A percentile compares a stretch with the other conserved stretches of the same genome.
phyloP scores from a whole-genome alignment of 257 asterid genomes.

The Capsicum pubescens region DNA sequence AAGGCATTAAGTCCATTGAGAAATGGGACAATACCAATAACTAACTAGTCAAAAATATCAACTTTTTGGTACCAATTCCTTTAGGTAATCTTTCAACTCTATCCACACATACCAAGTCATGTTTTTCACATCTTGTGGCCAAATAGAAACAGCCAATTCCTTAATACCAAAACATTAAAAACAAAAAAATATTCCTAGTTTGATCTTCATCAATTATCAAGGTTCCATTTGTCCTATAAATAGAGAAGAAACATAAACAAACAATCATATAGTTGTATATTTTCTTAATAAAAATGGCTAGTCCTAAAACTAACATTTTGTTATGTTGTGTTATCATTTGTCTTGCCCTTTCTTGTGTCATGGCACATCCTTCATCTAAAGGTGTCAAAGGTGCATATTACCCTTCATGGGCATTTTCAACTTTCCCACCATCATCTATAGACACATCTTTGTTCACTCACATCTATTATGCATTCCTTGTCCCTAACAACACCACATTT shows the following conservation, averaged over 20 bases:
- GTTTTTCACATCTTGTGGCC: background rate
- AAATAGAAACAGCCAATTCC: conserved; percentile 23
- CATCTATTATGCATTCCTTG: conserved; percentile 67
- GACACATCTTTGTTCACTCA: conserved; percentile 63
- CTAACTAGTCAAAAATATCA: conserved; percentile 17
- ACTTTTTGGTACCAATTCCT: background rate
- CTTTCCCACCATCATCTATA: conserved; percentile 55
- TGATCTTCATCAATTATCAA: background rate
- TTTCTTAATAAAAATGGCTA: background rate
- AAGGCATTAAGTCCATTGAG: conserved; percentile 4
- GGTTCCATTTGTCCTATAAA: conserved; percentile 27
- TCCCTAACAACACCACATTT: conserved; percentile 57
- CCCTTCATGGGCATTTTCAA: conserved; percentile 57
- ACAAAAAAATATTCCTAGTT: background rate
- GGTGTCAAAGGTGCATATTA: conserved; percentile 68
- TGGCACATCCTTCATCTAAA: conserved; percentile 34
- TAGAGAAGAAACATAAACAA: background rate
- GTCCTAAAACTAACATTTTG: background rate
- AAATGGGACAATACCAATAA: background rate
- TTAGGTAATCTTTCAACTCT: background rate
- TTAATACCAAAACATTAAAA: background rate
- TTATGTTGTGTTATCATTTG: background rate
- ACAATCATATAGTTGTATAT: background rate
- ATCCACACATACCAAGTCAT: conserved; percentile 26
- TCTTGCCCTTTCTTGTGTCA: background rate